phyloP scores from a whole-genome alignment of 2,329 filamentous ascomycete genomes.

The Decorospora gaudefroyi region DNA sequence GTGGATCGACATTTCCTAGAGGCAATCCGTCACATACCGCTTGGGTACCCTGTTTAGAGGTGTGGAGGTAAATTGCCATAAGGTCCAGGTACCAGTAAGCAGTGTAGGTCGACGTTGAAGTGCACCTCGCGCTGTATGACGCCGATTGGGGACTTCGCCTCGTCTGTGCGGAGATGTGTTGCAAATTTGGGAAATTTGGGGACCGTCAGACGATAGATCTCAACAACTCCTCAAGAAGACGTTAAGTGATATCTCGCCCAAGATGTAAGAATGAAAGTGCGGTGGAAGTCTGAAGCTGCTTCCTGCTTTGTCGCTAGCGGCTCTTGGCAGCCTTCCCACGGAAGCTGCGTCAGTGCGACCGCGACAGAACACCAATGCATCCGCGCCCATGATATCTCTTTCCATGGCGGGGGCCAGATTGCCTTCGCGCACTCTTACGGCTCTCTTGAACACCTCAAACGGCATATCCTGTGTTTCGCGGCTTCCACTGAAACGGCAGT shows the following conservation, averaged over 20 bases:
- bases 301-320: slow-evolving; percentile 14
- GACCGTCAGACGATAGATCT: too few species aligned
- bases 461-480: slow-evolving; percentile 11
- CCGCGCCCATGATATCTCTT: slow-evolving; percentile 12
- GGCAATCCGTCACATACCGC: neutral
- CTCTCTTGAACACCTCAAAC: slow-evolving; percentile 14
- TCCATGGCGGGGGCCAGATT: slow-evolving; percentile 27
- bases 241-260: too few species aligned
- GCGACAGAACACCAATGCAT: slow-evolving; percentile 13
- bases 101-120: neutral
- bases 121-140: too few species aligned
- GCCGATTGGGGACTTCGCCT: too few species aligned
- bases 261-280: neutral
- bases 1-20: neutral
- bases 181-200: too few species aligned
- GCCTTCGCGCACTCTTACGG: slow-evolving; percentile 13
- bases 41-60: neutral
- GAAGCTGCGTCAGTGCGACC: slow-evolving; percentile 10
- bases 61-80: slow-evolving; percentile 1
- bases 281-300: neutral
- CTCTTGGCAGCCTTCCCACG: slow-evolving; percentile 15
- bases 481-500: slow-evolving; percentile 21
- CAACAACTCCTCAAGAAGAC: too few species aligned
- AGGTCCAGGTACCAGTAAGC: neutral
- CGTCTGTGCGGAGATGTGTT: too few species aligned